phyloP scores from a whole-genome alignment of 306 rosid species.

The Alnus glutinosa region DNA sequence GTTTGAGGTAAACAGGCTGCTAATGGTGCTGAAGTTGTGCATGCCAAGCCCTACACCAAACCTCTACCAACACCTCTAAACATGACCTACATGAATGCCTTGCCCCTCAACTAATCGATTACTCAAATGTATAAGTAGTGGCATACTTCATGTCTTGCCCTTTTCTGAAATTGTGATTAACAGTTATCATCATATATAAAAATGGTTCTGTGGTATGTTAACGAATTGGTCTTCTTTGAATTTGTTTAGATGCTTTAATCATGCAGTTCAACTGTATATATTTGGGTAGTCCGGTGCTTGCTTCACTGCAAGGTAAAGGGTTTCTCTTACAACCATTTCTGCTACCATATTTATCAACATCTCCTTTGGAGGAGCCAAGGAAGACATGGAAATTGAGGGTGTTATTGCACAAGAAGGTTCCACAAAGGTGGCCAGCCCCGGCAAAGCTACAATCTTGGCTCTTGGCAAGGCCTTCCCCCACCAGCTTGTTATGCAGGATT shows the following conservation, averaged over 20 bases:
- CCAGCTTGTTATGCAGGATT: constrained; percentile 92
- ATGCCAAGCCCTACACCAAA: constrained; percentile 30
- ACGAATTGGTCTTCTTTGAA: background rate
- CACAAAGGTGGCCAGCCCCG: constrained; percentile 46
- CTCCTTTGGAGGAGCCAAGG: background rate
- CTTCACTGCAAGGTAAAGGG: constrained; percentile 3
- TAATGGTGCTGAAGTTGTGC: background rate
- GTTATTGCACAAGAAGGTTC: constrained; percentile 20
- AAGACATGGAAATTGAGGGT: constrained; percentile 58
- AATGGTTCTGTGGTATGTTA: background rate
- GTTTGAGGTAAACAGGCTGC: background rate
- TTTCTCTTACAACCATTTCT: constrained; percentile 6
- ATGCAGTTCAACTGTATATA: constrained; percentile 41
- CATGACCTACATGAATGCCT: constrained; percentile 48
- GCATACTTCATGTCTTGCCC: constrained; percentile 32
- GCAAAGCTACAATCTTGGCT: constrained; percentile 77
- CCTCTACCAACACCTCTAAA: constrained; percentile 35
- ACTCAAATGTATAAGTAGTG: constrained; percentile 6
- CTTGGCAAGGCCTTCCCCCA: constrained; percentile 97
- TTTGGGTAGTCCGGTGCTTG: constrained; percentile 17
- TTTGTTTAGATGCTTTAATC: constrained; percentile 8
- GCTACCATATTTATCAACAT: background rate
- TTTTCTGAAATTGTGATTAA: constrained; percentile 25
- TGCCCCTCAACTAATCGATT: constrained; percentile 54
- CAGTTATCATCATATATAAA: background rate